These are phyloP conservation scores for Melocanna baccifera DNA, from an alignment of 176 grass and related monocot species.

Conservation along the genomic window DNA sequence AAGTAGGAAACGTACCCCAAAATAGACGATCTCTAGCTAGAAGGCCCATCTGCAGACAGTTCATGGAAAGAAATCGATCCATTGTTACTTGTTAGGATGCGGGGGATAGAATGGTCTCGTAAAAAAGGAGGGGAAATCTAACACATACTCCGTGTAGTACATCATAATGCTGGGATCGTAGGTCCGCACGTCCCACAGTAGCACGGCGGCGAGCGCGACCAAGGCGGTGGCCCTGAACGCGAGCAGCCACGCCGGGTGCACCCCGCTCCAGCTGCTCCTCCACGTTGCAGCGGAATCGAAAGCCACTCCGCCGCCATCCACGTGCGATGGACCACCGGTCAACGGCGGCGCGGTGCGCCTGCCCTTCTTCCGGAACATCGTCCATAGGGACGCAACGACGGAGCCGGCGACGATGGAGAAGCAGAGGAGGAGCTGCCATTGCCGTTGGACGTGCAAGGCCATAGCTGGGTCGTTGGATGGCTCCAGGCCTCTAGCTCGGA, in stretches of 20 bases:
- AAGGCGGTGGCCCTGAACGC: slow-evolving; percentile 22
- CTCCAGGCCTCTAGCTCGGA: neutral
- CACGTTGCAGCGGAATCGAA: neutral
- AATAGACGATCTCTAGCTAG: slow-evolving; percentile 44
- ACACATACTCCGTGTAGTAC: slow-evolving; percentile 59
- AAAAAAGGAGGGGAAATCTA: neutral
- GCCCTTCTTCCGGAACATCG: neutral
- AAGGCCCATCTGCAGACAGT: slow-evolving; percentile 36
- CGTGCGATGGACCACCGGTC: neutral
- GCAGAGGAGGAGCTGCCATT: slow-evolving; percentile 36
- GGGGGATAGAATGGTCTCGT: neutral
- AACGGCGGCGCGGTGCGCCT: neutral
- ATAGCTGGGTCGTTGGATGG: neutral
- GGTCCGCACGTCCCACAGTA: slow-evolving; percentile 39
- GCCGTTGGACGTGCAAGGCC: neutral
- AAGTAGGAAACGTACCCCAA: slow-evolving; percentile 28
- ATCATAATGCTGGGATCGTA: slow-evolving; percentile 47
- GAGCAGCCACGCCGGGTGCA: slow-evolving; percentile 35
- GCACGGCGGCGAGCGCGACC: slow-evolving; percentile 6
- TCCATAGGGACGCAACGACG: slow-evolving; percentile 19
- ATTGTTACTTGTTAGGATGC: neutral
- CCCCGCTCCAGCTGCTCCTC: slow-evolving; percentile 29
- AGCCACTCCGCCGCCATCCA: neutral
- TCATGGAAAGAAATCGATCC: neutral
- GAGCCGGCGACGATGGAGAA: slow-evolving; percentile 27